A percentile compares a stretch with the other conserved stretches of the same genome.
Evolutionary conservation across 2,329 filamentous ascomycete genomes (phyloP).

Genomic region (Penicillium rolfsii): DNA sequence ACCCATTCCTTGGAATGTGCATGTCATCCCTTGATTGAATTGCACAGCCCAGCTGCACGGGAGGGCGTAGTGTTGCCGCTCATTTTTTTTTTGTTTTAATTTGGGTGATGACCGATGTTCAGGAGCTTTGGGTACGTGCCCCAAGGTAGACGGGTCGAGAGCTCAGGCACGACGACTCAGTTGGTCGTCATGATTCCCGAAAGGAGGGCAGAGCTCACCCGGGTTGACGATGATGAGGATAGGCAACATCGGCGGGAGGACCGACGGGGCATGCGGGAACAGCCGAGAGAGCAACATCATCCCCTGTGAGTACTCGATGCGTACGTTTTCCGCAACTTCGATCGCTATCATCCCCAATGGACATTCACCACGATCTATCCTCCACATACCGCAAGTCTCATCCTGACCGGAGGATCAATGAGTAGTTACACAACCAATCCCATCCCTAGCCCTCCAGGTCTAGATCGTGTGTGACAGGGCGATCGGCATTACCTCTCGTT

Average conservation of each 20-base stretch:
- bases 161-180: background rate
- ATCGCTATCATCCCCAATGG: background rate
- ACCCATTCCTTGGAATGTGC: conserved; percentile 25
- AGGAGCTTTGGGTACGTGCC: too few species aligned
- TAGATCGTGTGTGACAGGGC: conserved; percentile 6
- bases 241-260: background rate
- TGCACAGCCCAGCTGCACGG: conserved; percentile 26
- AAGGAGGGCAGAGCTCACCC: conserved; percentile 12
- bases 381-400: background rate
- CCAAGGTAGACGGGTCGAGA: too few species aligned
- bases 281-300: too few species aligned
- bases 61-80: background rate
- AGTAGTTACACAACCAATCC: background rate
- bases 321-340: too few species aligned
- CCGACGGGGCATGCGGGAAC: too few species aligned
- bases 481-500: conserved; percentile 4
- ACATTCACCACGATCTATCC: background rate
- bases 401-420: background rate
- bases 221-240: conserved; percentile 14
- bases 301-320: background rate
- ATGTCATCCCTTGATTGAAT: conserved; percentile 31
- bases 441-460: background rate
- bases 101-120: too few species aligned
- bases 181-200: background rate
- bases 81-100: too few species aligned